phyloP scores from a whole-genome alignment of 768 basidiomycete species.

The Artomyces pyxidatus region DNA sequence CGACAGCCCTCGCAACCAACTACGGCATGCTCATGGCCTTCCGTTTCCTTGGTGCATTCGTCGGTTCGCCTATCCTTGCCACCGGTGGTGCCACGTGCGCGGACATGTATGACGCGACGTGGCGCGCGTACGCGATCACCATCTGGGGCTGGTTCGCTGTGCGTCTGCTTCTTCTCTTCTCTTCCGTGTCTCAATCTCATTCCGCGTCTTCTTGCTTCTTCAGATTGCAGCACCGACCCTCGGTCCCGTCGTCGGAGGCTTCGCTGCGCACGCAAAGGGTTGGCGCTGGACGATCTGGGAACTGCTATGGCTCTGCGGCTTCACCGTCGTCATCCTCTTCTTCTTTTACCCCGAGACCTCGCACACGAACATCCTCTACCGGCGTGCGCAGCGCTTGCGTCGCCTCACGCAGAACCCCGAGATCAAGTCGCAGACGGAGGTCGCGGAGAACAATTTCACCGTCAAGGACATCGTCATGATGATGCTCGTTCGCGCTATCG shows the following conservation, averaged over 20 bases:
- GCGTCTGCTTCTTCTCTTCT: constrained; percentile 7
- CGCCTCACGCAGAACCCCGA: constrained; percentile 21
- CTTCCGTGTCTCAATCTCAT: background rate
- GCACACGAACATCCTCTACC: constrained; percentile 19
- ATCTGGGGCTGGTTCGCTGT: constrained; percentile 21
- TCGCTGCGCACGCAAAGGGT: constrained; percentile 21
- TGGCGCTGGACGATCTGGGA: background rate
- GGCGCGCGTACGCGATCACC: constrained; percentile 17
- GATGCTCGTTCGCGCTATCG: constrained; percentile 21
- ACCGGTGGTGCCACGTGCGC: constrained; percentile 21
- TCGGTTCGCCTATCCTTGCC: constrained; percentile 24
- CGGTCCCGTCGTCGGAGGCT: constrained; percentile 25
- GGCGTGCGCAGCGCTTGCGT: constrained; percentile 21
- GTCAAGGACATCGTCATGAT: constrained; percentile 15
- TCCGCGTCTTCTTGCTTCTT: background rate
- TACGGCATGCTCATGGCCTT: constrained; percentile 22
- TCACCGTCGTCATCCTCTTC: constrained; percentile 16
- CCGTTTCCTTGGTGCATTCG: constrained; percentile 25
- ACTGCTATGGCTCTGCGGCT: constrained; percentile 18
- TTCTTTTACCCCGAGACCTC: constrained; percentile 16
- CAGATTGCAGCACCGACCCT: constrained; percentile 16
- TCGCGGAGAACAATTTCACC: constrained; percentile 13
- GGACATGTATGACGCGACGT: constrained; percentile 15
- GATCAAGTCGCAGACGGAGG: constrained; percentile 19
- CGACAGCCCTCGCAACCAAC: constrained; percentile 23